phyloP scores from a whole-genome alignment of 768 basidiomycete genomes.

The Imleria badia region DNA sequence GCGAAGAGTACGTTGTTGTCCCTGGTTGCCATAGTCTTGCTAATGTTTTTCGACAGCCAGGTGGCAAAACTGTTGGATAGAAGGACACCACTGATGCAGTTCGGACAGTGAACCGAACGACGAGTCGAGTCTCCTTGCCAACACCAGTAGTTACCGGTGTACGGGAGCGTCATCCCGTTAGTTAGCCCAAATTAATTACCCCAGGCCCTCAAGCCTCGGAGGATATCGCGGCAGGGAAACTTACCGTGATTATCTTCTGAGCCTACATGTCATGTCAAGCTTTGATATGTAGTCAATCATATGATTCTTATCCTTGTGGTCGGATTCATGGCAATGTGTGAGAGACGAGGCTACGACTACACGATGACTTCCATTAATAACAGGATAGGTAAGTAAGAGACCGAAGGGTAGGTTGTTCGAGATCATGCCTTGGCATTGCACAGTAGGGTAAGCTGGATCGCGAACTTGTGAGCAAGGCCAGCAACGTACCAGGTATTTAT shows the following conservation, averaged over 20 bases:
- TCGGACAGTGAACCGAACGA: slow-evolving; percentile 3
- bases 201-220: slow-evolving; percentile 36
- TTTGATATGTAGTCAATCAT: slow-evolving; percentile 30
- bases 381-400: not conserved
- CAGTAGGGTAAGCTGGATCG: slow-evolving; percentile 2
- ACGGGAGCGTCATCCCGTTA: slow-evolving; percentile 25
- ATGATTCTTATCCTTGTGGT: not conserved
- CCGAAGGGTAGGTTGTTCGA: not conserved
- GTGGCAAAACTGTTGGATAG: slow-evolving; percentile 11
- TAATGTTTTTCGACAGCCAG: slow-evolving; percentile 8
- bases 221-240: slow-evolving; percentile 6
- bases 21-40: not conserved
- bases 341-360: not conserved
- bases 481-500: slow-evolving; percentile 65
- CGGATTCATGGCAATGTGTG: too few species aligned
- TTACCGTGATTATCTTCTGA: slow-evolving; percentile 15
- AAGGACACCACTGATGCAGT: not conserved
- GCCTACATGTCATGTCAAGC: slow-evolving; percentile 36
- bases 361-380: not conserved
- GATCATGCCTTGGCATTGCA: slow-evolving; percentile 24
- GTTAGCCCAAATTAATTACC: slow-evolving; percentile 37
- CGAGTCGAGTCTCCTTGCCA: slow-evolving; percentile 5
- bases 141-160: slow-evolving; percentile 20
- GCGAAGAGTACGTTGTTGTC: slow-evolving; percentile 14
- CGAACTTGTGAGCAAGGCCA: not conserved